These are phyloP conservation scores for Camillea tinctor DNA, from an alignment of 2,329 filamentous ascomycete genomes.

Conservation along the genomic window DNA sequence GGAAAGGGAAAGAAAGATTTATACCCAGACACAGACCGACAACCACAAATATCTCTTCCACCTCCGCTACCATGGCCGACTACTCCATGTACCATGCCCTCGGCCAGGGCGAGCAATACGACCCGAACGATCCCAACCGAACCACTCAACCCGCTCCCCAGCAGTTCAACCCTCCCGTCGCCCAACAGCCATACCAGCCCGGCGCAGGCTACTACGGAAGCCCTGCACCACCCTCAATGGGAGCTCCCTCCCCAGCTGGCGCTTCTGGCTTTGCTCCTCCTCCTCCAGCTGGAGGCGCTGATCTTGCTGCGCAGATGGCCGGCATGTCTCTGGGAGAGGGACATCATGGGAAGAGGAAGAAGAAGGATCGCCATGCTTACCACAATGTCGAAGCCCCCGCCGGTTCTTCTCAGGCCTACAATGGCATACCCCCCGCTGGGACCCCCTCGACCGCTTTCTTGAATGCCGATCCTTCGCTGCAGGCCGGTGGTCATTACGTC, in stretches of 20 bases:
- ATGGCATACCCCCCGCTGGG: constrained; percentile 61
- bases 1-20: too few species aligned
- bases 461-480: constrained; percentile 51
- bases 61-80: constrained; percentile 46
- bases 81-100: constrained; percentile 56
- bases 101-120: constrained; percentile 53
- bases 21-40: not conserved
- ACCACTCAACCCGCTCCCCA: constrained; percentile 49
- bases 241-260: constrained; percentile 32
- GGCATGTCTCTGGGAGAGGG: constrained; percentile 66
- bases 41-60: too few species aligned
- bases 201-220: constrained; percentile 37
- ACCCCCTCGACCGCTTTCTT: constrained; percentile 57
- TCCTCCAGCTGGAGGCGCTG: constrained; percentile 42
- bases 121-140: constrained; percentile 54
- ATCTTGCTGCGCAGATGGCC: constrained; percentile 72
- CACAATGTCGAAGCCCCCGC: constrained; percentile 76
- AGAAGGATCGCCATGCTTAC: constrained; percentile 93
- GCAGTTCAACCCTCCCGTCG: constrained; percentile 57
- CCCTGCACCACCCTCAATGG: constrained; percentile 32
- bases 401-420: constrained; percentile 67
- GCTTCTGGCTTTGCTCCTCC: constrained; percentile 36
- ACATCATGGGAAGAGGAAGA: constrained; percentile 65
- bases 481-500: constrained; percentile 45
- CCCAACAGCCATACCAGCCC: constrained; percentile 55